Evolutionary conservation across 148 eudicot genomes (phyloP).

Genomic region (Spergularia marina): DNA sequence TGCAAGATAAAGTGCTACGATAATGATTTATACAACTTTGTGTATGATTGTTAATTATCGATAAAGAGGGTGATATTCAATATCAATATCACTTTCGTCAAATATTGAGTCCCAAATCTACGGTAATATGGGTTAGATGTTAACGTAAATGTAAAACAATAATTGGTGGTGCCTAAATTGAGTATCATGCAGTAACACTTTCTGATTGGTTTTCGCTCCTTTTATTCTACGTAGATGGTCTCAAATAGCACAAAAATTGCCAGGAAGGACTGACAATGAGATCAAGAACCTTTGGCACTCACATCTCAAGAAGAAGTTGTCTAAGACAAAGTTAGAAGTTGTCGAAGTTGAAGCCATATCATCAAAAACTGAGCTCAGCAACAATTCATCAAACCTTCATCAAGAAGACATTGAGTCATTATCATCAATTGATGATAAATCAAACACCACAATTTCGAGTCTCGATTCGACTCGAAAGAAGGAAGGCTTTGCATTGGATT

Average conservation of each 20-base stretch:
- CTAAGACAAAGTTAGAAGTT: slow-evolving; percentile 4
- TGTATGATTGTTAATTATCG: too few species aligned
- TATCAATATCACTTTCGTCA: too few species aligned
- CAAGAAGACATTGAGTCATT: slow-evolving; percentile 18
- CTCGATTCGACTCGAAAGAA: slow-evolving; percentile 15
- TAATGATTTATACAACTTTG: too few species aligned
- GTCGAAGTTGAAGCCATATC: slow-evolving; percentile 4
- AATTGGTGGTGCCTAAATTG: neutral
- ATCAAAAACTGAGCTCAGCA: slow-evolving; percentile 3
- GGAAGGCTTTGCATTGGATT: slow-evolving; percentile 14
- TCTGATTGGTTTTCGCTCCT: neutral
- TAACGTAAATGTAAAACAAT: too few species aligned
- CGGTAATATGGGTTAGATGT: too few species aligned
- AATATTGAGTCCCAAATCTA: too few species aligned
- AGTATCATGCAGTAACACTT: neutral
- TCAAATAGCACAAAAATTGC: slow-evolving; percentile 64
- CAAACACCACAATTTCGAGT: slow-evolving; percentile 25
- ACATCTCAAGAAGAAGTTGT: slow-evolving; percentile 52
- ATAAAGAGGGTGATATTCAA: too few species aligned
- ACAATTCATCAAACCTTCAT: neutral
- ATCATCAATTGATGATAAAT: slow-evolving; percentile 8
- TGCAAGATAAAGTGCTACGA: neutral
- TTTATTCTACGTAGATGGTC: slow-evolving; percentile 53
- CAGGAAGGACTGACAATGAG: slow-evolving; percentile 86
- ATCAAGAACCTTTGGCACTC: slow-evolving; percentile 85